Conservation (phyloP, 805 yeast species). For the Yarrowia sp. region DNA sequence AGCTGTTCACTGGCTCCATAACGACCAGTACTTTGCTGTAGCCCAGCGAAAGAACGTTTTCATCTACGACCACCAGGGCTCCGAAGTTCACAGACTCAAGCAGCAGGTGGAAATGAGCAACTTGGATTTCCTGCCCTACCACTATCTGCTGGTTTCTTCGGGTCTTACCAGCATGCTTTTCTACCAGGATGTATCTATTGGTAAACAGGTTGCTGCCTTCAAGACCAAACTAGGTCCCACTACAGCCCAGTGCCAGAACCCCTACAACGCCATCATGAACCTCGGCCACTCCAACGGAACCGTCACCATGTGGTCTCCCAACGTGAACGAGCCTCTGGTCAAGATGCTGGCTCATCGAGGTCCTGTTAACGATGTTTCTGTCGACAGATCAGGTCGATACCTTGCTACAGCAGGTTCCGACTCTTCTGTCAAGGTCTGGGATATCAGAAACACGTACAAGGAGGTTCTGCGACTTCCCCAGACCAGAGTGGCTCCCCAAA, state of each 20-base stretch:
- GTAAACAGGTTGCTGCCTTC: constrained; percentile 74
- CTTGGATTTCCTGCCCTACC: constrained; percentile 88
- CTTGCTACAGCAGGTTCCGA: constrained; percentile 94
- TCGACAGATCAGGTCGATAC: constrained; percentile 87
- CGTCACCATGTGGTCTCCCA: constrained; percentile 91
- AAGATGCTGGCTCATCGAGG: constrained; percentile 80
- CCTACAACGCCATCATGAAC: constrained; percentile 93
- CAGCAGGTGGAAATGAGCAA: constrained; percentile 83
- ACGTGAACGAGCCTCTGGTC: constrained; percentile 77
- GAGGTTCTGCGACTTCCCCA: constrained; percentile 59
- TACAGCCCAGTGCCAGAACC: constrained; percentile 81
- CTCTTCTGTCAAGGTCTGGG: constrained; percentile 85
- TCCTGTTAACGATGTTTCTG: constrained; percentile 77
- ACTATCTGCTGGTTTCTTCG: constrained; percentile 78
- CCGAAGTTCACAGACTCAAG: constrained; percentile 85
- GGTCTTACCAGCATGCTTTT: constrained; percentile 86
- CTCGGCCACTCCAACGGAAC: constrained; percentile 92
- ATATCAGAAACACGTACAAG: constrained; percentile 76
- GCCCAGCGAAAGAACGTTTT: constrained; percentile 95
- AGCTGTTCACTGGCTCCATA: constrained; percentile 86
- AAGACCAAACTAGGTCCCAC: constrained; percentile 91
- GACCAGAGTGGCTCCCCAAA: constrained; percentile 81
- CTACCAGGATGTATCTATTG: constrained; percentile 95
- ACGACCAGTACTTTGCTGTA: constrained; percentile 90
- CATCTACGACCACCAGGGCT: constrained; percentile 86